phyloP scores from a whole-genome alignment of 1,284 basidiomycete species.

The Cryptococcus maquisensis region DNA sequence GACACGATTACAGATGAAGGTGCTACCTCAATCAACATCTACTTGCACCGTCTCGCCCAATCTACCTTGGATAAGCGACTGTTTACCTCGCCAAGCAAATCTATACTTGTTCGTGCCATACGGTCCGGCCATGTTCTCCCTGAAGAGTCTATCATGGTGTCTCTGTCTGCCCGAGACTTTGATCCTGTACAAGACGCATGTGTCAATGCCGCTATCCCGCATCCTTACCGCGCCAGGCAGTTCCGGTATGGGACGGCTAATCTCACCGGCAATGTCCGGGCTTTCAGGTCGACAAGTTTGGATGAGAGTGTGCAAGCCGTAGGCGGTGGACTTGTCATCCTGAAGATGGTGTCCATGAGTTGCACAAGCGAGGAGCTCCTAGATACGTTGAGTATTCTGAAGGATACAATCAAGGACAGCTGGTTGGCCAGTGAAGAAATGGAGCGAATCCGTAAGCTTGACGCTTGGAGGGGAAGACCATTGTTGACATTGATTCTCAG shows the following conservation, averaged over 20 bases:
- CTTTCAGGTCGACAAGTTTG: slow-evolving; percentile 60
- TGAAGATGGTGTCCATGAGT: slow-evolving; percentile 75
- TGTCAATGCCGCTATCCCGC: slow-evolving; percentile 39
- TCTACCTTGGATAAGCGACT: slow-evolving; percentile 29
- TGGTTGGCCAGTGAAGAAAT: slow-evolving; percentile 93
- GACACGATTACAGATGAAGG: slow-evolving; percentile 35
- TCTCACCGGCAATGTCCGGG: slow-evolving; percentile 59
- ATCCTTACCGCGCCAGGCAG: slow-evolving; percentile 29
- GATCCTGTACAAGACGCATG: slow-evolving; percentile 15
- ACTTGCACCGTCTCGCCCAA: slow-evolving; percentile 38
- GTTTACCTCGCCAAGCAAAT: slow-evolving; percentile 35
- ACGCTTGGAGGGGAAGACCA: background rate
- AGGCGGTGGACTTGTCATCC: slow-evolving; percentile 71
- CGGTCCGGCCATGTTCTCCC: slow-evolving; percentile 39
- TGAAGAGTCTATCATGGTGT: slow-evolving; percentile 44
- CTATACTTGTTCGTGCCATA: slow-evolving; percentile 44
- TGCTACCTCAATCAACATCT: slow-evolving; percentile 47
- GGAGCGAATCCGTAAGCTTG: slow-evolving; percentile 67
- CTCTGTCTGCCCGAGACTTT: slow-evolving; percentile 39
- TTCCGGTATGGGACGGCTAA: slow-evolving; percentile 33
- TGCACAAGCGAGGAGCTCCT: slow-evolving; percentile 69
- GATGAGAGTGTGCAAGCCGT: slow-evolving; percentile 77
- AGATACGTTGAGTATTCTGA: slow-evolving; percentile 65
- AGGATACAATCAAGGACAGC: slow-evolving; percentile 70
- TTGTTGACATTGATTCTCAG: slow-evolving; percentile 48